Evolutionary conservation across 139 green algal species (phyloP).

Genomic region (Auxenochlorella pyrenoidosa): DNA sequence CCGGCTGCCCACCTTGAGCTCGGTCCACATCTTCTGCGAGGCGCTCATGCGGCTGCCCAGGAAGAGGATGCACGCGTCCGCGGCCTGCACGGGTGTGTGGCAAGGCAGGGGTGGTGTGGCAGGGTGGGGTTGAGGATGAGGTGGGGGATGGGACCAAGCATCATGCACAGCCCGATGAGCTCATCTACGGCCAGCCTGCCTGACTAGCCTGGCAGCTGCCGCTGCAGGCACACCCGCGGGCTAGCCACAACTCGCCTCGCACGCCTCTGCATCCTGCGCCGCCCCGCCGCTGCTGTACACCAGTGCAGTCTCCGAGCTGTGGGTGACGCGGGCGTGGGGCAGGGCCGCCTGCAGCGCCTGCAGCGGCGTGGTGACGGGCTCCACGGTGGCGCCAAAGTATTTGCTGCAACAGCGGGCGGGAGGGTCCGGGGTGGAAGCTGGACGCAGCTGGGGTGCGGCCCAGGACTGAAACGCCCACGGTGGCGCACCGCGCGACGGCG

Average conservation of each 20-base stretch:
- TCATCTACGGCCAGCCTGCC: too few species aligned
- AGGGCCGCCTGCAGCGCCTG: not conserved
- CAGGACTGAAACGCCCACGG: too few species aligned
- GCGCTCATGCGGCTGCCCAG: slow-evolving; percentile 8
- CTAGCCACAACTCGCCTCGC: not conserved
- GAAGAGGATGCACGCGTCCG: slow-evolving; percentile 11
- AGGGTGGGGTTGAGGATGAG: not conserved
- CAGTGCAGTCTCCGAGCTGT: not conserved
- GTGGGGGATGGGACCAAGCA: too few species aligned
- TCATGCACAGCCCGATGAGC: too few species aligned
- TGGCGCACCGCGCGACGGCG: too few species aligned
- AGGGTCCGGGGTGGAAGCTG: too few species aligned
- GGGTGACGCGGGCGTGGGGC: not conserved
- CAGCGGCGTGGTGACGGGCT: not conserved
- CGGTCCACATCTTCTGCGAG: not conserved
- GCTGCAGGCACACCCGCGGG: too few species aligned
- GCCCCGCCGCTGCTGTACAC: not conserved
- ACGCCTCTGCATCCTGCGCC: not conserved
- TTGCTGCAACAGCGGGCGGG: not conserved
- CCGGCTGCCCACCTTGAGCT: not conserved
- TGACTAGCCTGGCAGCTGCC: not conserved
- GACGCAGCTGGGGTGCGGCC: not conserved
- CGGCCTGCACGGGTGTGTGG: not conserved
- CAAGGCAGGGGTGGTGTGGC: not conserved
- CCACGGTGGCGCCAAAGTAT: not conserved